These are phyloP conservation scores for Colletotrichum sp. DNA, from an alignment of 2,329 filamentous ascomycete species.

Conservation along the genomic window DNA sequence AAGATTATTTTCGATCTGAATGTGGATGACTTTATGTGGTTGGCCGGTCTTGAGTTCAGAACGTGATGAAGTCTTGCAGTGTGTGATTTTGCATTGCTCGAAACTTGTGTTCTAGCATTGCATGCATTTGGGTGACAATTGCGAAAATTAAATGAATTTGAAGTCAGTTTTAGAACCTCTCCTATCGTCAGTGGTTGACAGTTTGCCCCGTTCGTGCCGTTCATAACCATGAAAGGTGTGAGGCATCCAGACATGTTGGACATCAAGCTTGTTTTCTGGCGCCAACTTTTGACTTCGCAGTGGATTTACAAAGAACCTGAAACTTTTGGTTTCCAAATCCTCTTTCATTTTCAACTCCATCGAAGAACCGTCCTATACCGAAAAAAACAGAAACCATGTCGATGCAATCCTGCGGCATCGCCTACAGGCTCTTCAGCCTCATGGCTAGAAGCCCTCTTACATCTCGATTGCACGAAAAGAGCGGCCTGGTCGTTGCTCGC, in stretches of 20 bases:
- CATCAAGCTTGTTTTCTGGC: not conserved
- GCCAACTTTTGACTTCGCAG: not conserved
- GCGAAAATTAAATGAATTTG: too few species aligned
- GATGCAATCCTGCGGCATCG: accelerated
- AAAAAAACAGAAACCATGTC: not conserved
- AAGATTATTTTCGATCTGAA: accelerated
- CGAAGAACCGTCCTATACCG: not conserved
- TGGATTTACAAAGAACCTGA: not conserved
- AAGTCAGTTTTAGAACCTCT: not conserved
- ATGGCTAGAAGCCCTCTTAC: not conserved
- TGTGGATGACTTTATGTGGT: not conserved
- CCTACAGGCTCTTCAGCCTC: not conserved
- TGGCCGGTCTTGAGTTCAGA: not conserved
- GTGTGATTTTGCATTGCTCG: too few species aligned
- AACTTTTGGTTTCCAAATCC: not conserved
- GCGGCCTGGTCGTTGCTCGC: not conserved
- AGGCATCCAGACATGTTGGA: not conserved
- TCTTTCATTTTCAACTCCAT: not conserved
- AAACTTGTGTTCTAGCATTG: too few species aligned
- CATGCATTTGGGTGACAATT: too few species aligned
- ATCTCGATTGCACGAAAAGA: not conserved
- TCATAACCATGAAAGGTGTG: not conserved
- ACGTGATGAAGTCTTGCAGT: not conserved
- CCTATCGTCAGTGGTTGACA: accelerated
- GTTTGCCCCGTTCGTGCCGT: not conserved